Evolutionary conservation across 768 basidiomycete genomes (phyloP).

Genomic region (Mycena chlorophos): DNA sequence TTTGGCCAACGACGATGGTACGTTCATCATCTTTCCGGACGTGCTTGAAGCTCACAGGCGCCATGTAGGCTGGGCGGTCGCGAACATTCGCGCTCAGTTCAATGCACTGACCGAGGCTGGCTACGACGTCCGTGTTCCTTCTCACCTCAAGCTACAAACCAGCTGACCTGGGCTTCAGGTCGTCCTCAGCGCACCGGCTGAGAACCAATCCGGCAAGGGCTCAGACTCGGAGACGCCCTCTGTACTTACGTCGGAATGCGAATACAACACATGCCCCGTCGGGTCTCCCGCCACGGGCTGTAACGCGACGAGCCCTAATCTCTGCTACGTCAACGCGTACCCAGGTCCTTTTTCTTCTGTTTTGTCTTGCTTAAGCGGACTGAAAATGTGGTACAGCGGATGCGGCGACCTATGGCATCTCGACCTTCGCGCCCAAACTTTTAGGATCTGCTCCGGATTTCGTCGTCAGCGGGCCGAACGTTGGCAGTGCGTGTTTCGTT

Average conservation of each 20-base stretch:
- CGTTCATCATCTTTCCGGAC: background rate
- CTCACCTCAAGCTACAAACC: background rate
- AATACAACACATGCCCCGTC: conserved; percentile 43
- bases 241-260: conserved; percentile 35
- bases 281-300: conserved; percentile 42
- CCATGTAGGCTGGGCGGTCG: conserved; percentile 39
- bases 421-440: conserved; percentile 37
- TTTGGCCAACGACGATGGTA: conserved; percentile 31
- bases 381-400: conserved; percentile 34
- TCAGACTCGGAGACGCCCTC: conserved; percentile 35
- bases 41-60: background rate
- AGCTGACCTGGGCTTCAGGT: conserved; percentile 28
- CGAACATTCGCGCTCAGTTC: conserved; percentile 42
- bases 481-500: conserved; percentile 25
- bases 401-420: conserved; percentile 38
- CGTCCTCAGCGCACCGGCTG: conserved; percentile 44
- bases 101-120: conserved; percentile 36
- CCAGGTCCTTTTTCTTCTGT: conserved; percentile 25
- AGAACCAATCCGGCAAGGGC: conserved; percentile 44
- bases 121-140: conserved; percentile 34
- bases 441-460: conserved; percentile 37
- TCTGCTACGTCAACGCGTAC: conserved; percentile 48
- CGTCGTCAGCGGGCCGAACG: conserved; percentile 40
- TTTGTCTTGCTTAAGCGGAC: too few species aligned
- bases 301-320: conserved; percentile 38